Evolutionary conservation across 2,329 filamentous ascomycete genomes (phyloP), one percentile per base, ranked within the genome.

Genomic region (Microascus cirrosus): DNA sequence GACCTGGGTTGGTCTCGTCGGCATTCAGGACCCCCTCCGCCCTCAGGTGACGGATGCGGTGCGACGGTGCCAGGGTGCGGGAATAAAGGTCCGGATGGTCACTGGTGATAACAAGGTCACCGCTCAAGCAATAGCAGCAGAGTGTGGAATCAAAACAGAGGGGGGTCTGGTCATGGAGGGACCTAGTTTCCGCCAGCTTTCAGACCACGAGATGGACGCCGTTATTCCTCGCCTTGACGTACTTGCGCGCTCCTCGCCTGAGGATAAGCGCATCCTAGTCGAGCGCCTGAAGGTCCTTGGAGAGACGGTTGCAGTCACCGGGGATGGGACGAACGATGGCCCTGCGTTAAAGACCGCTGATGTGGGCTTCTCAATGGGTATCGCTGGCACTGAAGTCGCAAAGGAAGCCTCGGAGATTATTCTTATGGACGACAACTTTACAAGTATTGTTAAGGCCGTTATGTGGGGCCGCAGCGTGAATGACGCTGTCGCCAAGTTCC

Each of bases 381-480:
- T 82, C 58, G 75, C 78, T 24, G 82, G 82, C 22, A 84, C 81
- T 0, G 81, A 84, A 61, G 81, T 85, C 3, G 80, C 82, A 36
- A 84, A 84, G 65, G 80, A 83, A 64, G 82, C 82, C 2, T 82
- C 80, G 13, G 80, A 80, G 2, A 84, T 85, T 61, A 81, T 85
- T 60, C 74, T 84, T 10, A 73, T 84, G 54, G 81, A 84, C 62
- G 82, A 84, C 63, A 83, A 84, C 65, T 84, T 85, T 59, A 68
- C 73, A 12, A 77, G 79, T 2, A 87, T 86, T 60, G 80, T 87
- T 45, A 86, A 81, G 50, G 84, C 84, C 2, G 74, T 87, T 53
- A 80, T 82, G 63, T 87, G 84, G 84, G 84, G 84, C n/a, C 77
- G 84, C 58, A 81, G 81, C 12, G 84, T 87, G 59, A 87, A 87